Evolutionary conservation across 106 monocot genomes (phyloP).

Genomic region (Apostasia ramifera): DNA sequence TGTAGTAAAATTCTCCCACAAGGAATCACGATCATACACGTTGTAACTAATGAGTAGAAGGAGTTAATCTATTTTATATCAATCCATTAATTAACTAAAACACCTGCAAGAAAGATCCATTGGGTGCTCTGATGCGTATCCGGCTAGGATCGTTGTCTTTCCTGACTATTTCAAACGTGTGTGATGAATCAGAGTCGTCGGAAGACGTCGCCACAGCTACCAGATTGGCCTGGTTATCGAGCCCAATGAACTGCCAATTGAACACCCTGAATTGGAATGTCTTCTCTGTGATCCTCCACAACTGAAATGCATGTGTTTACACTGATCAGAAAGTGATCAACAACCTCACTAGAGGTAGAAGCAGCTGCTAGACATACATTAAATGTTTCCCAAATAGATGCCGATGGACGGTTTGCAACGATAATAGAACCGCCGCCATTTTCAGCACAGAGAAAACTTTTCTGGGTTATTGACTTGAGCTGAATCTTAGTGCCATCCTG

Average conservation of each 20-base stretch:
- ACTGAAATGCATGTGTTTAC: no score
- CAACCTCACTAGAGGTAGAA: background rate
- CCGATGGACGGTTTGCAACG: constrained; percentile 24
- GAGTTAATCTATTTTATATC: background rate
- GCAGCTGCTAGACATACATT: constrained; percentile 6
- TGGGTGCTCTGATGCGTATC: constrained; percentile 45
- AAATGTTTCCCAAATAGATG: constrained; percentile 45
- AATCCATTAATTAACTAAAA: background rate
- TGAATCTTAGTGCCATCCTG: constrained; percentile 48
- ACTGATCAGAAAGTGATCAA: no score
- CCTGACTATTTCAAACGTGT: constrained; percentile 49
- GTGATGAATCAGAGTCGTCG: constrained; percentile 11
- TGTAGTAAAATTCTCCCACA: background rate
- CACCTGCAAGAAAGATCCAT: constrained; percentile 65
- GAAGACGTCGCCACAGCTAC: constrained; percentile 26
- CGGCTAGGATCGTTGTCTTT: constrained; percentile 24
- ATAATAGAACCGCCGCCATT: constrained; percentile 30
- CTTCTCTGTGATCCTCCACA: constrained; percentile 24
- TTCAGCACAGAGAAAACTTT: constrained; percentile 31
- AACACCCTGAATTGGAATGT: constrained; percentile 54
- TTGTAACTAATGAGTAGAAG: background rate
- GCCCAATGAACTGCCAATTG: constrained; percentile 40
- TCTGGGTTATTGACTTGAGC: constrained; percentile 25
- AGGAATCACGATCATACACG: no score
- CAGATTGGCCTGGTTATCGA: constrained; percentile 9